Evolutionary conservation across 805 yeast genomes (phyloP).

Genomic region (Wickerhamomyces hampshirensis): DNA sequence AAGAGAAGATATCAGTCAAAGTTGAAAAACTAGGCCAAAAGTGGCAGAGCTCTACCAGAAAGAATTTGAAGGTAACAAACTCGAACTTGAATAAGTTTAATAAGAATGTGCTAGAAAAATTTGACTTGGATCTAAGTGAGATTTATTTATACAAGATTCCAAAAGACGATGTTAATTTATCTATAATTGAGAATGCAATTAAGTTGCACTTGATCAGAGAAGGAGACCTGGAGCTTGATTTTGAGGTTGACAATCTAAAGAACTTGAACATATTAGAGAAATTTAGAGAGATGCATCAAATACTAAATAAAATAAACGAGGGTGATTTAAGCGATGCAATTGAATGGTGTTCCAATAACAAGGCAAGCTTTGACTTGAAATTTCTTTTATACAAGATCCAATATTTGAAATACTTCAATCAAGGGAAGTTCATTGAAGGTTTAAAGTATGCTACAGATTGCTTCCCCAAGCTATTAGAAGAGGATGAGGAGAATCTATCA

Average conservation of each 20-base stretch:
- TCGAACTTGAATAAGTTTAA: conserved; percentile 25
- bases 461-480: conserved; percentile 35
- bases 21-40: conserved; percentile 9
- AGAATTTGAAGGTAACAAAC: conserved; percentile 24
- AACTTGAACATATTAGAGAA: conserved; percentile 17
- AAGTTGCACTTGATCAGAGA: conserved; percentile 42
- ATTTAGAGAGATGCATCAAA: conserved; percentile 25
- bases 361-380: conserved; percentile 31
- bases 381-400: conserved; percentile 40
- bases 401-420: conserved; percentile 30
- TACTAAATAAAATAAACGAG: conserved; percentile 33
- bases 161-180: conserved; percentile 16
- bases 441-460: conserved; percentile 39
- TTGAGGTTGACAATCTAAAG: conserved; percentile 22
- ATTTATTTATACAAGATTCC: conserved; percentile 30
- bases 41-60: conserved; percentile 28
- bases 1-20: not conserved
- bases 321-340: conserved; percentile 42
- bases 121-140: conserved; percentile 29
- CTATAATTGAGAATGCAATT: conserved; percentile 36
- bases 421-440: conserved; percentile 27
- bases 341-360: conserved; percentile 38
- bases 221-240: conserved; percentile 31
- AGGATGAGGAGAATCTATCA: conserved; percentile 30
- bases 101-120: conserved; percentile 23